Conservation (phyloP, 352 stramenopile species). For the Salisapilia sapeloensis region DNA sequence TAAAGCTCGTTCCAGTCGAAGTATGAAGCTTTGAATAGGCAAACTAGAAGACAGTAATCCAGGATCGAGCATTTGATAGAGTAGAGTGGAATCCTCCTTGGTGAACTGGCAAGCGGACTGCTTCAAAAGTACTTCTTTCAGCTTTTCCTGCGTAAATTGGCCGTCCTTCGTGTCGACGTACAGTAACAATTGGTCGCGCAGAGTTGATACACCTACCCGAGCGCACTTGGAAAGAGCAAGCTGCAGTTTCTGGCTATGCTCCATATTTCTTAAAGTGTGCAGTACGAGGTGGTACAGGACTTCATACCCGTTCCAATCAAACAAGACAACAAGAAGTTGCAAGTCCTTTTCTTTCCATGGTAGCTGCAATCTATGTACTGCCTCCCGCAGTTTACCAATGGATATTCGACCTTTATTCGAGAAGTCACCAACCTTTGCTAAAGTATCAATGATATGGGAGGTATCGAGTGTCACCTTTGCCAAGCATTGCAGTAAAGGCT, state of each 20-base stretch:
- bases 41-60: constrained; percentile 6
- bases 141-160: constrained; percentile 14
- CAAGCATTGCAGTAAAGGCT: constrained; percentile 11
- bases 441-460: constrained; percentile 13
- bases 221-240: constrained; percentile 13
- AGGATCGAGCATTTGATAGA: constrained; percentile 14
- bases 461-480: constrained; percentile 11
- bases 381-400: constrained; percentile 23
- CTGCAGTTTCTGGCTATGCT: constrained; percentile 6
- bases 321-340: constrained; percentile 24
- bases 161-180: constrained; percentile 19
- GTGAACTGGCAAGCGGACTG: constrained; percentile 5
- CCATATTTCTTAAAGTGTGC: constrained; percentile 11
- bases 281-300: constrained; percentile 35
- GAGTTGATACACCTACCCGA: constrained; percentile 13
- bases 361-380: constrained; percentile 13
- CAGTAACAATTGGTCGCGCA: constrained; percentile 20
- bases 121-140: constrained; percentile 21
- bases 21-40: constrained; percentile 14
- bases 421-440: constrained; percentile 24
- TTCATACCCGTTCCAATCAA: constrained; percentile 24
- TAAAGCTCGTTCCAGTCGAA: constrained; percentile 12
- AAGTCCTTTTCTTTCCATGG: constrained; percentile 17
- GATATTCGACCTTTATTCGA: constrained; percentile 18
- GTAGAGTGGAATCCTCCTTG: constrained; percentile 12